Percentiles rank a stretch among this genome's conserved stretches.
Evolutionary conservation across 2,329 filamentous ascomycete species (phyloP).

Genomic region (Macrophomina pseudophaseolina): DNA sequence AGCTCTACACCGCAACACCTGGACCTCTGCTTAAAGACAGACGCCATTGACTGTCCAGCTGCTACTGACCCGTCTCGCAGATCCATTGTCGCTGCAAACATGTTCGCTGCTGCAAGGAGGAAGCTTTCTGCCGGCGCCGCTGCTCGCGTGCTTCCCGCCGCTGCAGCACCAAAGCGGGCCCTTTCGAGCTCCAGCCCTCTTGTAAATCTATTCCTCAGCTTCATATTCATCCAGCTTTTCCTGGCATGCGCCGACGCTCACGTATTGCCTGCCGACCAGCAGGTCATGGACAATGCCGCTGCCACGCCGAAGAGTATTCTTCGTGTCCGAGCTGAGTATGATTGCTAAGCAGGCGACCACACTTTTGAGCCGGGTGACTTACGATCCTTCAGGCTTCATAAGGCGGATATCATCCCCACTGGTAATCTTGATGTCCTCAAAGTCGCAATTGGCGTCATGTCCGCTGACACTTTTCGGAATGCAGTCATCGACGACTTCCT

Average conservation of each 20-base stretch:
- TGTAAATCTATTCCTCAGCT: conserved; percentile 13
- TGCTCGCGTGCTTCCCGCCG: not conserved
- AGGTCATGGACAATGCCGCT: conserved; percentile 31
- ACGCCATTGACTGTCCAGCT: not conserved
- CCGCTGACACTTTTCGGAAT: not conserved
- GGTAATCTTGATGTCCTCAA: conserved; percentile 32
- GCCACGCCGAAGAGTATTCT: conserved; percentile 32
- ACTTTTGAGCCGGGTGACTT: not conserved
- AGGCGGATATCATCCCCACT: conserved; percentile 48
- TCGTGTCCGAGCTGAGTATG: conserved; percentile 38
- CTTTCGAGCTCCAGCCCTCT: not conserved
- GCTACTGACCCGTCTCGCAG: not conserved
- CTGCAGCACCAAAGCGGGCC: not conserved
- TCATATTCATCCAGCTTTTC: conserved; percentile 30
- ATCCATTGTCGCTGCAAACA: not conserved
- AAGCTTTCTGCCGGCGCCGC: not conserved
- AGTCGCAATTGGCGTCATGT: too few relatives aligned
- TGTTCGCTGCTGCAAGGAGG: not conserved
- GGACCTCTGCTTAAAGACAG: not conserved
- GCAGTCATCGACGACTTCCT: conserved; percentile 65
- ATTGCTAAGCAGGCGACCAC: not conserved
- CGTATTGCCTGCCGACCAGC: conserved; percentile 37
- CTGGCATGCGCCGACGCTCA: conserved; percentile 31
- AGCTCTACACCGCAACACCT: not conserved
- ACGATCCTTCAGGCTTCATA: conserved; percentile 38